These are phyloP conservation scores for Alloteropsis angusta DNA, from an alignment of 202 grass and related monocot species.

Conservation along the genomic window DNA sequence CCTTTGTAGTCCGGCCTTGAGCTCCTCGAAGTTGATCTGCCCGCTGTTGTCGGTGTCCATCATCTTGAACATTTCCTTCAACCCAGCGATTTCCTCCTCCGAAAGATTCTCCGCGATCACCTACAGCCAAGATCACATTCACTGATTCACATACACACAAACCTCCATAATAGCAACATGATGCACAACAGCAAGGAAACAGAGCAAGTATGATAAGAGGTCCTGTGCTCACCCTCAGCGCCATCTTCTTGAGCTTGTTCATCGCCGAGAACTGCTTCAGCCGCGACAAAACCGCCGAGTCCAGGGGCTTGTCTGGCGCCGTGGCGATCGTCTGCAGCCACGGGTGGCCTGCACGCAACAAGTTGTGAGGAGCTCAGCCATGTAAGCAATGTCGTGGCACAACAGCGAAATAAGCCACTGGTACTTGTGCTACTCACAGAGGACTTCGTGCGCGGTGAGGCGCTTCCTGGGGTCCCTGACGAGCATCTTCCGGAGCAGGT, in stretches of 20 bases:
- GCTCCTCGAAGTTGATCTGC: constrained; percentile 79
- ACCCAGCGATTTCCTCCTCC: constrained; percentile 67
- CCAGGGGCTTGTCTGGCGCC: constrained; percentile 65
- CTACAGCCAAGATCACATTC: constrained; percentile 6
- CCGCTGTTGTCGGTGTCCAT: constrained; percentile 68
- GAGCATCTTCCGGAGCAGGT: constrained; percentile 61
- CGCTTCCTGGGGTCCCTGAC: constrained; percentile 61
- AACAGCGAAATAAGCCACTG: not conserved
- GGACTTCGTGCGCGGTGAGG: constrained; percentile 68
- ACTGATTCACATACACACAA: no score
- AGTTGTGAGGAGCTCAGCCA: not conserved
- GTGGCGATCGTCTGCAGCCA: constrained; percentile 49
- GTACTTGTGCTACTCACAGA: no score
- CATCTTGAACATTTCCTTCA: constrained; percentile 78
- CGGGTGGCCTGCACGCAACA: constrained; percentile 43
- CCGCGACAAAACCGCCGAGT: constrained; percentile 69
- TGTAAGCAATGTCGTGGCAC: not conserved
- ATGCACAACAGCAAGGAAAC: no score
- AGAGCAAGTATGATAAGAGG: no score
- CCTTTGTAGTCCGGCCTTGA: constrained; percentile 62
- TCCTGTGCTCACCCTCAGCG: constrained; percentile 42
- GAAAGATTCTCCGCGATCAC: constrained; percentile 80
- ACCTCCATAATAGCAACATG: no score
- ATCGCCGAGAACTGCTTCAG: constrained; percentile 86
- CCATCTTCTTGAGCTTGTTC: constrained; percentile 88